A percentile compares a stretch with the other conserved stretches of the same genome.
These are phyloP conservation scores for Alternaria dauci DNA, from an alignment of 2,329 filamentous ascomycete genomes.

Conservation along the genomic window DNA sequence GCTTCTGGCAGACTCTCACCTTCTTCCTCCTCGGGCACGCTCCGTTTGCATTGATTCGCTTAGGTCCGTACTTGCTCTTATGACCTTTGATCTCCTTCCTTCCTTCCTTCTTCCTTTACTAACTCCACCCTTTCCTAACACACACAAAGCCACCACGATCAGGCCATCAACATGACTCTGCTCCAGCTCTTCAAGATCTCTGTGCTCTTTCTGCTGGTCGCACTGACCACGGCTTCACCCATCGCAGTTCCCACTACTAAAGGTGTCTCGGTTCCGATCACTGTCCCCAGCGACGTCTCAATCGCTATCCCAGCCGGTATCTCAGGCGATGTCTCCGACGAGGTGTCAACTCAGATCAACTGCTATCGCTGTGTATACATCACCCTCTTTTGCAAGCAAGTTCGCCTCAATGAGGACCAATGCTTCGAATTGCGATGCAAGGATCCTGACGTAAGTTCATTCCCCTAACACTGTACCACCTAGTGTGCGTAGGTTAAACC, in stretches of 20 bases:
- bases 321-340: not conserved
- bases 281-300: not conserved
- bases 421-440: not conserved
- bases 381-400: not conserved
- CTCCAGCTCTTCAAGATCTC: conserved; percentile 3
- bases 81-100: not conserved
- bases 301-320: not conserved
- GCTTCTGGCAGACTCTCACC: not conserved
- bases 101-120: not conserved
- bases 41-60: conserved; percentile 1
- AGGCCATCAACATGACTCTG: not conserved
- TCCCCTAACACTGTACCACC: not conserved
- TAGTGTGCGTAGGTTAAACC: not conserved
- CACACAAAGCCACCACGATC: not conserved
- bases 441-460: conserved; percentile 1
- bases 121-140: not conserved
- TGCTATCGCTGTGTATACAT: conserved; percentile 1
- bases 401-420: not conserved
- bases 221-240: not conserved
- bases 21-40: not conserved
- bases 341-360: not conserved
- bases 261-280: not conserved
- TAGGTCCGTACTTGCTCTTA: not conserved
- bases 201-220: not conserved
- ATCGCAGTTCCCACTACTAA: not conserved